Evolutionary conservation across 345 rosid species (phyloP), one percentile per base, ranked within the genome.

Genomic region (Eucalyptus regnans): DNA sequence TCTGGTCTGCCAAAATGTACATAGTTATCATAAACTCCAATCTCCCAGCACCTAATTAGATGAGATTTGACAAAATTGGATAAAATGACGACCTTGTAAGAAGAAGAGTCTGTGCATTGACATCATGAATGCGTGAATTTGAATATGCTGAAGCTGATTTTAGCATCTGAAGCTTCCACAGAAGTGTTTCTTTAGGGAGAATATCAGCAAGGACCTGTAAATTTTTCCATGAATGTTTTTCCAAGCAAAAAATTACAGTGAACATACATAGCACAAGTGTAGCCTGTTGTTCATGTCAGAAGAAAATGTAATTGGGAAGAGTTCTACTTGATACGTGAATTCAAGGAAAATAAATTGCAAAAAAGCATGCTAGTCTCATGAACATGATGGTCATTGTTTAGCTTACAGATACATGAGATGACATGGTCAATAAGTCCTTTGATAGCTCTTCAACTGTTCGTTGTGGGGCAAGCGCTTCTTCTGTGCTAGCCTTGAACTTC

Each of bases 81-180:
- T 71, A 71, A 71, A 71, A 71, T 37, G 6, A 37, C 0, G 7
- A 71, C 99, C 97, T 95, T 90, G 93, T 91, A 43, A 97, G 94
- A 88, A 97, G 86, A 76, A 97, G 93, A 17, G 96, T 93, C 87
- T 91, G 96, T 89, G 97, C 96, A 90, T 92, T 92, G 89, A 96
- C 94, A 50, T 93, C 93, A 91, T 94, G 96, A 56, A 97, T 93
- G 92, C 95, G 96, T 86, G 95, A 90, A 90, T 96, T 97, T 88
- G 95, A 90, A 90, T 89, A 95, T 88, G 92, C 89, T 52, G 98
- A 91, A 88, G 97, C 97, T 43, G 94, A 90, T 89, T 95, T 93
- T 81, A 97, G 95, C 93, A 97, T 87, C 87, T 92, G 92, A 87
- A 97, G 93, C 93, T 96, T 96, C 99, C 98, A 97, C 12, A 90